Base-by-base conservation (phyloP, 306 rosid species). In the Alnus rubra region DNA sequence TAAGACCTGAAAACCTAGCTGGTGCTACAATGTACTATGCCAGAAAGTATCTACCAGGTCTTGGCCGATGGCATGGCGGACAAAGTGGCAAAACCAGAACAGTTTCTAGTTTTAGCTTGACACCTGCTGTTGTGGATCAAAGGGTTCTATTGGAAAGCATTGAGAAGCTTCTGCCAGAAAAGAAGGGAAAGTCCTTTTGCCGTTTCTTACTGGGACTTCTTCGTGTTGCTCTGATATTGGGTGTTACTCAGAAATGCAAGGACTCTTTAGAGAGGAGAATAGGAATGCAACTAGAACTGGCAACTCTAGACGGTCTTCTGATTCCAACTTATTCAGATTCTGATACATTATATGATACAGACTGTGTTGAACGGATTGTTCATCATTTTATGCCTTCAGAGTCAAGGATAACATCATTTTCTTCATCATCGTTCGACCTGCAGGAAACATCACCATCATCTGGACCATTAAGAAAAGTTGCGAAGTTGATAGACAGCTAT, bases 281-380 rank as follows among this genome's bases (percentile, higher is more conserved):
- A 81, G 98, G 98, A 65, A 85, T 82, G 93, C 98, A 94, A 82
- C 82, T 94, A 82, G 98, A 94, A 82, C 76, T 91, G 60, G 97
- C 98, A 74, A 92, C 97, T 63, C 80, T 94, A 50, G 97, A 94
- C 75, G 74, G 91, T 80, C 90, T 94, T 87, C 84, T 94, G 55
- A 94, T 94, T 80, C 97, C 98, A 59, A 80, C 86, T 7, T 94
- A 94, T 80, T 89, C 97, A 53, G 97, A 94, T 82, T 82, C 92
- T 1, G 98, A 92, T 73, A 83, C 95, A 9, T 85, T 94, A 72
- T 94, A 94, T 76, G 82, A 92, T 77, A 89, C 88, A 0, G 97
- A 92, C 65, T 88, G 92, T 86, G 81, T 94, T 68, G 89, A 88
- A 82, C 85, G 87, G 73, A 91, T 92, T n/a, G 74, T 88, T 74